Conservation (phyloP, 139 green algal species). For the Picocystis salinarum region DNA sequence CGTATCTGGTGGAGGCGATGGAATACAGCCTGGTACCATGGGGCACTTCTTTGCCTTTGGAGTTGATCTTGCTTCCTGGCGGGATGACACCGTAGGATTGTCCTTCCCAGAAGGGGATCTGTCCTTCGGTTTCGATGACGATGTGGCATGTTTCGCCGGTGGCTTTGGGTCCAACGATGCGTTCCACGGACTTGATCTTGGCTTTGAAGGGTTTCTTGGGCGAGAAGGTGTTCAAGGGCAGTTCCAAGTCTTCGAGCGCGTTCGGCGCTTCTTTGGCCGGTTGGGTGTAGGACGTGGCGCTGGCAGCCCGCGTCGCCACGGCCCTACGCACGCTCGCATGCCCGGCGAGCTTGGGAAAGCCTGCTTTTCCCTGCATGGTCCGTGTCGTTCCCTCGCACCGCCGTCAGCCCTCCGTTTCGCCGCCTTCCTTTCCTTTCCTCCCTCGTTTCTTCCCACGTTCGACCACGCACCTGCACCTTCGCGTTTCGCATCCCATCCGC, state of each 20-base stretch:
- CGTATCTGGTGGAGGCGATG: slow-evolving; percentile 89
- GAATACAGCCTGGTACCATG: slow-evolving; percentile 94
- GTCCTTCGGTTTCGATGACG: slow-evolving; percentile 78
- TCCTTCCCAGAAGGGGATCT: slow-evolving; percentile 96
- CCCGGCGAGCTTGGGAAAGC: no score
- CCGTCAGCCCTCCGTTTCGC: no score
- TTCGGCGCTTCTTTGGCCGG: no score
- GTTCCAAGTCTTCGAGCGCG: slow-evolving; percentile 23
- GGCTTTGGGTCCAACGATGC: slow-evolving; percentile 86
- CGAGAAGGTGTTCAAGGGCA: slow-evolving; percentile 84
- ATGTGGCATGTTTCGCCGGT: slow-evolving; percentile 94
- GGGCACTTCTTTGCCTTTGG: slow-evolving; percentile 11
- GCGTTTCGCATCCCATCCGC: no score
- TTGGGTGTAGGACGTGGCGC: no score
- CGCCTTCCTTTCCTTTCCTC: no score
- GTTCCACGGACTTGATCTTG: slow-evolving; percentile 73
- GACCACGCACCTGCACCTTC: no score
- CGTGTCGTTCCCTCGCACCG: no score
- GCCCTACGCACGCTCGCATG: no score
- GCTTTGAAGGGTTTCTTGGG: slow-evolving; percentile 78
- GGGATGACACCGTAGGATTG: slow-evolving; percentile 97
- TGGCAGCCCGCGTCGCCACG: no score
- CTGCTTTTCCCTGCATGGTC: no score
- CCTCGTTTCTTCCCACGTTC: no score
- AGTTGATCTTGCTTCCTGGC: slow-evolving; percentile 28